phyloP scores from a whole-genome alignment of 768 basidiomycete genomes.

The Flagelloscypha sp. region DNA sequence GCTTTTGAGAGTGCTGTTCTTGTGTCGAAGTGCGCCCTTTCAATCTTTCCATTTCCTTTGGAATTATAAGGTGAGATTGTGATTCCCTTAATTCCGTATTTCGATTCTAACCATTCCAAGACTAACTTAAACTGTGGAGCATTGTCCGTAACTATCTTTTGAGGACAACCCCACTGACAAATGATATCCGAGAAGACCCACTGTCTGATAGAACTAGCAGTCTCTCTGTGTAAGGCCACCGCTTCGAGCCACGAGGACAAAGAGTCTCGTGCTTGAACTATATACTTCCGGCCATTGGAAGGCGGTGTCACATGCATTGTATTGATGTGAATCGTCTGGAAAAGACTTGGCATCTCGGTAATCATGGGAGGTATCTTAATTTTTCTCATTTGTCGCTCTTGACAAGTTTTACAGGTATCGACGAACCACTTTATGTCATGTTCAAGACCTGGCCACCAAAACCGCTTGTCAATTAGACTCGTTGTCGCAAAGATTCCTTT shows the following conservation, averaged over 20 bases:
- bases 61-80: constrained; percentile 35
- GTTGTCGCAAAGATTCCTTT: constrained; percentile 7
- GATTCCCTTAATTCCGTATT: constrained; percentile 30
- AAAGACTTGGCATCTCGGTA: constrained; percentile 16
- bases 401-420: constrained; percentile 24
- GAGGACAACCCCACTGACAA: constrained; percentile 27
- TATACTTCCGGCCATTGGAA: constrained; percentile 14
- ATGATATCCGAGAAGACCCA: constrained; percentile 25
- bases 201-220: constrained; percentile 9
- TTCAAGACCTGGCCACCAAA: constrained; percentile 17
- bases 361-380: constrained; percentile 21
- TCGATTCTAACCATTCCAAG: constrained; percentile 9
- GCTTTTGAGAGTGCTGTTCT: constrained; percentile 15
- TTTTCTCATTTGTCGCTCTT: constrained; percentile 15
- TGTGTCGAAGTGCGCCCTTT: constrained; percentile 22
- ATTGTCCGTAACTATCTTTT: constrained; percentile 28
- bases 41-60: constrained; percentile 28
- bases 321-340: constrained; percentile 20
- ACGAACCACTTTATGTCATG: constrained; percentile 23
- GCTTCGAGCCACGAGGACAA: constrained; percentile 17
- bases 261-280: constrained; percentile 18
- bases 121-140: constrained; percentile 22
- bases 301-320: constrained; percentile 20
- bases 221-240: constrained; percentile 13
- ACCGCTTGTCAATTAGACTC: constrained; percentile 6